Evolutionary conservation across 1,284 basidiomycete genomes (phyloP).

Genomic region (Trametes sp.): DNA sequence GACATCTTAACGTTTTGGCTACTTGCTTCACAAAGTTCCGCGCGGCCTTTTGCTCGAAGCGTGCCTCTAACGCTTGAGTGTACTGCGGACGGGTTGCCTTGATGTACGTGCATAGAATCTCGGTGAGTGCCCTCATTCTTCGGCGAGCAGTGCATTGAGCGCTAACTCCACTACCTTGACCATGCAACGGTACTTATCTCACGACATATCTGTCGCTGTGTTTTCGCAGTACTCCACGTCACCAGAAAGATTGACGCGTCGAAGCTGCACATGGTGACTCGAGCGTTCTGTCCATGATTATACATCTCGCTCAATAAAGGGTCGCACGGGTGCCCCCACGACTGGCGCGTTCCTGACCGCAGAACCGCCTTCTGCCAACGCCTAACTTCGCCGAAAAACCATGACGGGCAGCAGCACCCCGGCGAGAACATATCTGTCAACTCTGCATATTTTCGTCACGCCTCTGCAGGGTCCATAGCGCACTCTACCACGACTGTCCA

Average conservation of each 20-base stretch:
- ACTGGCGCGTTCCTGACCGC: not conserved
- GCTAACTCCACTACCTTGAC: too few relatives aligned
- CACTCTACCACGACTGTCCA: not conserved
- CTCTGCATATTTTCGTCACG: not conserved
- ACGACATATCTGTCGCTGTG: not conserved
- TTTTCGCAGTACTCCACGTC: not conserved
- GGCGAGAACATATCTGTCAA: conserved; percentile 1
- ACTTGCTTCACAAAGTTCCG: not conserved
- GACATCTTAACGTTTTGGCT: not conserved
- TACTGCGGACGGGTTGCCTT: not conserved
- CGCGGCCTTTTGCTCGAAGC: not conserved
- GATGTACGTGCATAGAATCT: not conserved
- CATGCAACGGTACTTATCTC: too few relatives aligned
- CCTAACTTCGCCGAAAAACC: not conserved
- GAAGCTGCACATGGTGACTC: not conserved
- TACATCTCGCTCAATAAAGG: not conserved
- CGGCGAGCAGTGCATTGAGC: not conserved
- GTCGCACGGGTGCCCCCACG: not conserved
- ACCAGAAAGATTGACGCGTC: not conserved
- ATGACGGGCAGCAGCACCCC: not conserved
- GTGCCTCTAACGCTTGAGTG: not conserved
- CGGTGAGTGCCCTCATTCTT: not conserved
- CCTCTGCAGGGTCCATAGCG: not conserved
- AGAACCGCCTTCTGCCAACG: not conserved
- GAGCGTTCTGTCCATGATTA: not conserved